A percentile compares a stretch with the other conserved stretches of the same genome.
These are phyloP conservation scores for Asterochloris sp. DNA, from an alignment of 139 green algal species.

Conservation along the genomic window DNA sequence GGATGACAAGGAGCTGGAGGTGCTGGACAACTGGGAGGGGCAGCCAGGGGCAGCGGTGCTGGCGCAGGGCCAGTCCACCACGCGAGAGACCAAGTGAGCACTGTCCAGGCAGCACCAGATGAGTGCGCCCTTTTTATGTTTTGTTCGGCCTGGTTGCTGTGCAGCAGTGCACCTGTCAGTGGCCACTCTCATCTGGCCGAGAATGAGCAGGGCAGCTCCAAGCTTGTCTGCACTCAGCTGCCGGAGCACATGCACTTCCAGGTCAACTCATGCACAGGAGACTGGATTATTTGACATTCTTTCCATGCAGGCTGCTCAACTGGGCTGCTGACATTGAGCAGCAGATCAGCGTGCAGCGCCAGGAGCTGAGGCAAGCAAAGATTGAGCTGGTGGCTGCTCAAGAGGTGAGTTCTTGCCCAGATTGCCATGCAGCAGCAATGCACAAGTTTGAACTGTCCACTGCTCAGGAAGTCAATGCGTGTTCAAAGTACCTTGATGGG, in stretches of 20 bases:
- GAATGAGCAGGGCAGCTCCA: no score
- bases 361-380: slow-evolving; percentile 36
- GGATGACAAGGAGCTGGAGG: slow-evolving; percentile 34
- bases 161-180: no score
- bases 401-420: slow-evolving; percentile 22
- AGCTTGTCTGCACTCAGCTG: no score
- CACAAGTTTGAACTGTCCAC: not conserved
- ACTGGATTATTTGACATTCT: not conserved
- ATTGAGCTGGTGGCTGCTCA: slow-evolving; percentile 47
- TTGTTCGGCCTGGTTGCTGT: no score
- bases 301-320: slow-evolving; percentile 23
- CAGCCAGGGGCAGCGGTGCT: slow-evolving; percentile 44
- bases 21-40: slow-evolving; percentile 55
- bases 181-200: no score
- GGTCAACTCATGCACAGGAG: not conserved
- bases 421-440: not conserved
- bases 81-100: slow-evolving; percentile 28
- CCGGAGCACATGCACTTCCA: no score
- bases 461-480: not conserved
- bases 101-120: not conserved
- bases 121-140: no score
- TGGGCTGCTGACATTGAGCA: slow-evolving; percentile 49
- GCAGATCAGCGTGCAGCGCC: slow-evolving; percentile 28
- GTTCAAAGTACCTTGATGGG: not conserved
- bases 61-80: slow-evolving; percentile 20